Conservation (phyloP, 371 early-diverging fungal species). For the Rhizopus microsporus region DNA sequence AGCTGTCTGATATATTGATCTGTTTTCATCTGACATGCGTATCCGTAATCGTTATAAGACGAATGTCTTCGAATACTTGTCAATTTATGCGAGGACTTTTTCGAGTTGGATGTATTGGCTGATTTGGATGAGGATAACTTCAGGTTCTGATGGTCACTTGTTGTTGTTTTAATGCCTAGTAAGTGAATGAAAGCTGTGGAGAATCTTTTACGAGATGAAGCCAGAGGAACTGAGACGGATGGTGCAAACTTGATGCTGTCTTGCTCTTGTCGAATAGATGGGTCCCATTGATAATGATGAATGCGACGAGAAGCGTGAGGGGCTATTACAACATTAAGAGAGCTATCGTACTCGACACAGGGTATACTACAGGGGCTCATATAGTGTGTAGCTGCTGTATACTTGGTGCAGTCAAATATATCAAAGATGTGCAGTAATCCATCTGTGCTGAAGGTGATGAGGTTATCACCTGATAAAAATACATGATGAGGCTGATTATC, state of each 20-base stretch:
- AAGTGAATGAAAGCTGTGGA: conserved; percentile 20
- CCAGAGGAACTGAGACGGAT: conserved; percentile 4
- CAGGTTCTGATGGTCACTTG: not conserved
- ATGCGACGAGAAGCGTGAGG: conserved; percentile 40
- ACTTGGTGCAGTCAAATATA: conserved; percentile 26
- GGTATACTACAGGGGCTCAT: conserved; percentile 44
- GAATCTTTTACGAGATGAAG: conserved; percentile 10
- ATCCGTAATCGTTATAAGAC: conserved; percentile 49
- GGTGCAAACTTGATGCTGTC: not conserved
- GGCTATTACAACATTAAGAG: conserved; percentile 35
- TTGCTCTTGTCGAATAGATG: not conserved
- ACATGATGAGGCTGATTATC: conserved; percentile 52
- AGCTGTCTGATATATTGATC: conserved; percentile 39
- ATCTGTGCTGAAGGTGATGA: conserved; percentile 44
- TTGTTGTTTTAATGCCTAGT: conserved; percentile 2
- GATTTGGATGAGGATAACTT: not conserved
- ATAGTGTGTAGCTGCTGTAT: conserved; percentile 18
- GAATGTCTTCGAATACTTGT: conserved; percentile 33
- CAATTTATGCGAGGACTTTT: conserved; percentile 13
- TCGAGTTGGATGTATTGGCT: conserved; percentile 3
- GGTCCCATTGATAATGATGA: conserved; percentile 41
- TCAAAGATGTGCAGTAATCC: conserved; percentile 38
- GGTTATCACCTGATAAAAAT: conserved; percentile 35
- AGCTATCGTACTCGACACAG: conserved; percentile 40
- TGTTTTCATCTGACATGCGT: conserved; percentile 44